Evolutionary conservation across 768 basidiomycete genomes (phyloP).

Genomic region (Auriscalpium vulgare): DNA sequence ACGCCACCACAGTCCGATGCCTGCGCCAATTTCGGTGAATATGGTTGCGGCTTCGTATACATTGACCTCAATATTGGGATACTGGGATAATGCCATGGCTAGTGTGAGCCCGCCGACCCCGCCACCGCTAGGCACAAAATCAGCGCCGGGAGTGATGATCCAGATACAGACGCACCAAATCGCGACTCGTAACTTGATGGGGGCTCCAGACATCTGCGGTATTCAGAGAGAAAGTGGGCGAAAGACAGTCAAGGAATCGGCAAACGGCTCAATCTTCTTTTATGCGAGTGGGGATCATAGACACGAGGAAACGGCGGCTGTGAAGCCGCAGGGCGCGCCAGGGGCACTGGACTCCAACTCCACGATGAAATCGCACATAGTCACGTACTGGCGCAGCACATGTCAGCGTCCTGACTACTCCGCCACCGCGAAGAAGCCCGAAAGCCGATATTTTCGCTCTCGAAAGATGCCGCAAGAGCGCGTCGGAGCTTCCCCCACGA

Average conservation of each 20-base stretch:
- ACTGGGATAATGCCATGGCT: constrained; percentile 22
- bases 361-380: not conserved
- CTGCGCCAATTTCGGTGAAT: constrained; percentile 25
- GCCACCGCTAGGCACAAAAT: constrained; percentile 13
- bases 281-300: too few relatives aligned
- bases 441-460: not conserved
- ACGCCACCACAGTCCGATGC: constrained; percentile 30
- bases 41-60: constrained; percentile 26
- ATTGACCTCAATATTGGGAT: constrained; percentile 21
- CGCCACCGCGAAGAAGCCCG: not conserved
- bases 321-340: too few relatives aligned
- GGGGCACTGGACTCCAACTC: not conserved
- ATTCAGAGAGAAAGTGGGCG: too few relatives aligned
- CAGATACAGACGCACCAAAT: constrained; percentile 37
- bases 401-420: not conserved
- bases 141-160: constrained; percentile 9
- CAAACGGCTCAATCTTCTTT: too few relatives aligned
- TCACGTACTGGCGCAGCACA: not conserved
- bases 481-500: too few relatives aligned
- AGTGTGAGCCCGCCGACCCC: constrained; percentile 25
- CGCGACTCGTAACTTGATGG: constrained; percentile 37
- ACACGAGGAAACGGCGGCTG: too few relatives aligned
- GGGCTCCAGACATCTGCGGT: not conserved
- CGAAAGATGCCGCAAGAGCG: not conserved
- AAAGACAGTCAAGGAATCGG: too few relatives aligned